Percentiles rank a stretch among this genome's conserved stretches.
phyloP scores from a whole-genome alignment of 225 moss, liverwort and hornwort genomes.

The Marchantia paleacea region DNA sequence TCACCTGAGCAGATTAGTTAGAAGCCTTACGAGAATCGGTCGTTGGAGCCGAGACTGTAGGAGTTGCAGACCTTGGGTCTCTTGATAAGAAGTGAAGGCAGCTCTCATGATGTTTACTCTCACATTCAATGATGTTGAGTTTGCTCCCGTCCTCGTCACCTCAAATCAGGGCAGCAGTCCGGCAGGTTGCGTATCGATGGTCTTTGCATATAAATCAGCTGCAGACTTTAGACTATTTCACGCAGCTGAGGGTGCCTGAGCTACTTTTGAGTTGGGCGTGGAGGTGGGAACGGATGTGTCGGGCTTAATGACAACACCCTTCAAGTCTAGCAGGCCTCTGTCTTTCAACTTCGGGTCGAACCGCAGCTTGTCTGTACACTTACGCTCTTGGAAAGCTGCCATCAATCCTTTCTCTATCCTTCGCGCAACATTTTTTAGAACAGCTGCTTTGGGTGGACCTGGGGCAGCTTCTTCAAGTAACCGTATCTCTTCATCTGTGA shows the following conservation, averaged over 20 bases:
- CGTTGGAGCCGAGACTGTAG: no score
- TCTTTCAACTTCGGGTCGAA: conserved; percentile 99
- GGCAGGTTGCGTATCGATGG: no score
- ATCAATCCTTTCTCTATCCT: conserved; percentile 63
- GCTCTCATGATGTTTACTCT: no score
- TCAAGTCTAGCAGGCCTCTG: conserved; percentile 70
- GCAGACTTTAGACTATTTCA: neutral
- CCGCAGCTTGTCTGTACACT: conserved; percentile 63
- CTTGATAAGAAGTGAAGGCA: no score
- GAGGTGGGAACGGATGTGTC: conserved; percentile 42
- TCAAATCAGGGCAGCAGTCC: no score
- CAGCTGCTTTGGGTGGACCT: conserved; percentile 74
- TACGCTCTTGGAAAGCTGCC: conserved; percentile 49
- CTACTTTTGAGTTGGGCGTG: conserved; percentile 18
- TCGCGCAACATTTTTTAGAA: conserved; percentile 73
- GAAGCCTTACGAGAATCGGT: no score
- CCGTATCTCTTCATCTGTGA: conserved; percentile 65
- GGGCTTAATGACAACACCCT: conserved; percentile 36
- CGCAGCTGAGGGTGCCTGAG: conserved; percentile 13
- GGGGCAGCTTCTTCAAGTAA: conserved; percentile 65
- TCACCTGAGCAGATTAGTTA: no score
- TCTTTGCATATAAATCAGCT: neutral
- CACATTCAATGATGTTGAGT: no score
- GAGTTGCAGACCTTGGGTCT: no score
- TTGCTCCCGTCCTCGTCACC: no score